Base-by-base conservation (phyloP, 176 grass and related monocot species). In the Carex littledalei region DNA sequence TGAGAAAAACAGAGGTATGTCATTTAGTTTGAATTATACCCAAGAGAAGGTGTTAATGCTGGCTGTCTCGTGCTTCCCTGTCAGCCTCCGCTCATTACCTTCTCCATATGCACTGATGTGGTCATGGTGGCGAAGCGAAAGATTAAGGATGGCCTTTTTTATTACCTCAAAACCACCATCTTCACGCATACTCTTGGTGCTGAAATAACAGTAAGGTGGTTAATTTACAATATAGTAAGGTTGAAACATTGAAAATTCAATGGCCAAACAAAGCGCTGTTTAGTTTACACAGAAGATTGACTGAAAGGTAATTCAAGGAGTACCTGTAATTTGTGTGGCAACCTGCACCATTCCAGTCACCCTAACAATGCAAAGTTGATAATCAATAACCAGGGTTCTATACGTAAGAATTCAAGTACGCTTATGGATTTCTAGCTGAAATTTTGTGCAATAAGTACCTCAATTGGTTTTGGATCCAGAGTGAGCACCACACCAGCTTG, bases 311-410 rank as follows among this genome's bases (percentile, higher is more conserved):
- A 21, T 4, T 78, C 39, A 26, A 29, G 53, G 3, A 57, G 74
- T 84, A 99, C 97, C 97, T 99, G 88, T 88, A 99, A 68, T 99
- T 99, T 85, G 97, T 96, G 87, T 99, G 97, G 79, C 97, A 99
- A 21, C 97, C 97, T 81, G 97, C 97, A 84, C 97, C 97, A 6
- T 99, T 99, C 97, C 97, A 99, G 87, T 99, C 97, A 88, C 97
- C 97, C 93, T 99, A 81, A 81, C 56, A 84, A 67, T 68, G 79
- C 5, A 63, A 61, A 53, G 2, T 82, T 85, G 34, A 74, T 67
- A 62, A 39, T 63, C 15, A 20, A 50, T 34, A 10, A 35, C 13
- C 53, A 78, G 49, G 47, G 14, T 34, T 57, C 10, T 17, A 57
- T 57, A 56, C 10, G 21, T 15, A 37, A 57, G 22, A 35, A 78